These are phyloP conservation scores for Debaryomyces hansenii DNA, from an alignment of 805 yeast species.

Conservation along the genomic window DNA sequence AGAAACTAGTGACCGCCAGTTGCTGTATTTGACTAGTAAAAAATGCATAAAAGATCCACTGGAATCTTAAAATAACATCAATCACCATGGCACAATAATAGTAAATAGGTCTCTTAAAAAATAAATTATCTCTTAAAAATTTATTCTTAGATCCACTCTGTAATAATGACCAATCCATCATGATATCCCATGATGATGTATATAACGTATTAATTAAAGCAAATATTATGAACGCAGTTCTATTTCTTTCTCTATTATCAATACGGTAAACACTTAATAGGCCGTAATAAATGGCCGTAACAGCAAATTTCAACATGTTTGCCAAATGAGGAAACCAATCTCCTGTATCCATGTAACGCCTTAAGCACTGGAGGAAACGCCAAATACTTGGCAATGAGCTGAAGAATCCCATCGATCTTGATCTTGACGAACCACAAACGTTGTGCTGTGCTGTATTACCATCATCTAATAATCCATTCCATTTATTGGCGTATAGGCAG, in stretches of 20 bases:
- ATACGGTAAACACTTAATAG: constrained; percentile 79
- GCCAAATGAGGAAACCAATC: constrained; percentile 97
- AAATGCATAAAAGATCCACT: constrained; percentile 88
- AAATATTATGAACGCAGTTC: constrained; percentile 67
- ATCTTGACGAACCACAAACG: constrained; percentile 74
- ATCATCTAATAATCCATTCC: constrained; percentile 54
- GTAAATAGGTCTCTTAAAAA: constrained; percentile 52
- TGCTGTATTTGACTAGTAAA: constrained; percentile 79
- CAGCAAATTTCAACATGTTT: constrained; percentile 74
- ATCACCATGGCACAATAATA: constrained; percentile 75
- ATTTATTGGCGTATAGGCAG: constrained; percentile 74
- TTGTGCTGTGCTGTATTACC: constrained; percentile 27
- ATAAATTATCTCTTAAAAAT: constrained; percentile 70
- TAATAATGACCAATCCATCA: constrained; percentile 98
- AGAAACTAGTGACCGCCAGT: constrained; percentile 82
- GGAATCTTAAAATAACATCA: constrained; percentile 77
- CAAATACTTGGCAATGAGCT: constrained; percentile 83
- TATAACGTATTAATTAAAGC: constrained; percentile 72
- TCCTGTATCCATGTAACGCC: constrained; percentile 91
- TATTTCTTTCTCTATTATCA: constrained; percentile 36
- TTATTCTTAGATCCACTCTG: constrained; percentile 59
- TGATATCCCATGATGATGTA: constrained; percentile 80
- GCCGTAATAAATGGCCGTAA: constrained; percentile 67
- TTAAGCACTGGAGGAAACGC: constrained; percentile 85
- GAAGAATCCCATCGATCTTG: constrained; percentile 79